Percentiles rank a stretch among this genome's conserved stretches.
phyloP scores from a whole-genome alignment of 106 monocot genomes.

The Dactylorhiza incarnata region DNA sequence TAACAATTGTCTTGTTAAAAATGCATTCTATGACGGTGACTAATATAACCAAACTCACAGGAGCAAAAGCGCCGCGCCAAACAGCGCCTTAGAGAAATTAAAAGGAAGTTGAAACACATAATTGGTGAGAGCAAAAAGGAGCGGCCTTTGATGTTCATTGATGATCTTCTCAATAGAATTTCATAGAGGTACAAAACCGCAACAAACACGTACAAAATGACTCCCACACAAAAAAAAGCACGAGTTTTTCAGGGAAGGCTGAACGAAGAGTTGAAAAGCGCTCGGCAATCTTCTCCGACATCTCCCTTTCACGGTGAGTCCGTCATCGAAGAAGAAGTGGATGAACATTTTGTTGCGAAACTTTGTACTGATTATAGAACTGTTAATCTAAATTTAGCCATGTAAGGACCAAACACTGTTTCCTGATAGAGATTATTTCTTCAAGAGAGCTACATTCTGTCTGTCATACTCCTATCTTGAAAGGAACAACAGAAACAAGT shows the following conservation, averaged over 20 bases:
- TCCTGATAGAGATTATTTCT: background rate
- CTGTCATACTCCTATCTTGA: conserved; percentile 16
- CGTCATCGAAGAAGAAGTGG: conserved; percentile 42
- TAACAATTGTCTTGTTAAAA: no score
- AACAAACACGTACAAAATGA: background rate
- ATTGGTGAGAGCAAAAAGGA: conserved; percentile 48
- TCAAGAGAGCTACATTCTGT: conserved; percentile 9
- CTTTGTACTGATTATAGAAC: conserved; percentile 14
- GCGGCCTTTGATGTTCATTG: conserved; percentile 23
- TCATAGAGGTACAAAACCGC: conserved; percentile 20
- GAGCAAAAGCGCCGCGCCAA: no score
- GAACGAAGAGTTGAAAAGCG: background rate
- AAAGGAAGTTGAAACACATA: conserved; percentile 37
- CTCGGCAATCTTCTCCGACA: background rate
- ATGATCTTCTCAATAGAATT: conserved; percentile 29
- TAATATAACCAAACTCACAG: no score
- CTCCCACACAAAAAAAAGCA: background rate
- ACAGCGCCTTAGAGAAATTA: conserved; percentile 76
- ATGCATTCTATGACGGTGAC: no score
- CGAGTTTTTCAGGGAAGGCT: background rate
- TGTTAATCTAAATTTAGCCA: conserved; percentile 16
- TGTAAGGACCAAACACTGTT: conserved; percentile 8
- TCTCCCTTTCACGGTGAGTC: conserved; percentile 3
- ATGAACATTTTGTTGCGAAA: conserved; percentile 45
- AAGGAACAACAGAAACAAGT: conserved; percentile 2